Base-by-base conservation (phyloP, 345 rosid species). In the Salix udensis region DNA sequence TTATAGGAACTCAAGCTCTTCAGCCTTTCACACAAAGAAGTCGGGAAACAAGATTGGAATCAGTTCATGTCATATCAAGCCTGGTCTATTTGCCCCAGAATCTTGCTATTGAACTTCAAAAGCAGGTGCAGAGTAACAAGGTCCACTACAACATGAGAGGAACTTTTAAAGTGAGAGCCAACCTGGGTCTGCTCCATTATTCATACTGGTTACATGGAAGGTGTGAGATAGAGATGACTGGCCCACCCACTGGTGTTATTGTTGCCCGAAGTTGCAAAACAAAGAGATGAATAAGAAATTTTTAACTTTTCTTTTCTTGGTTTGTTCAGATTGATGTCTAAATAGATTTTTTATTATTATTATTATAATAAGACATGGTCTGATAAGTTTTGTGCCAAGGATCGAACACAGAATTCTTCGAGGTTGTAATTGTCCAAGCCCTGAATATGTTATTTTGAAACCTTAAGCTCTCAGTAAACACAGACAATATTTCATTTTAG, bases 201-300 rank as follows among this genome's bases (percentile, higher is more conserved):
- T 88, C 94, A 58, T 91, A 90, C 85, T 84, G 90, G 94, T 74
- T 93, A 72, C 97, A 93, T 42, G 87, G 88, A 23, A 87, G 88
- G 79, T 95, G 98, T 81, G 91, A 85, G 81, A 76, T 91, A 31
- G 81, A 80, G 65, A 80, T 89, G 89, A 85, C 88, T 2, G 85
- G 94, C 79, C 98, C 98, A 34, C 98, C 98, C 36, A 81, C 82
- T 1, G 98, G 98, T 30, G 84, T 81, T 23, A 80, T 95, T 44
- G 84, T 91, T 52, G 81, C 83, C 70, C 87, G 83, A 65, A 85
- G 68, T 74, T 93, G 98, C 88, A 86, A 81, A 62, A 89, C 92
- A 30, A 89, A 82, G 77, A 86, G 88, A 84, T 90, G 83, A 90
- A 26, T 71, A 66, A n/a, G 72, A 61, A 14, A 13, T 53, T 72